A percentile compares a stretch with the other conserved stretches of the same genome.
Conservation (phyloP, 352 stramenopile species). For the Pilasporangium apinafurcum region DNA sequence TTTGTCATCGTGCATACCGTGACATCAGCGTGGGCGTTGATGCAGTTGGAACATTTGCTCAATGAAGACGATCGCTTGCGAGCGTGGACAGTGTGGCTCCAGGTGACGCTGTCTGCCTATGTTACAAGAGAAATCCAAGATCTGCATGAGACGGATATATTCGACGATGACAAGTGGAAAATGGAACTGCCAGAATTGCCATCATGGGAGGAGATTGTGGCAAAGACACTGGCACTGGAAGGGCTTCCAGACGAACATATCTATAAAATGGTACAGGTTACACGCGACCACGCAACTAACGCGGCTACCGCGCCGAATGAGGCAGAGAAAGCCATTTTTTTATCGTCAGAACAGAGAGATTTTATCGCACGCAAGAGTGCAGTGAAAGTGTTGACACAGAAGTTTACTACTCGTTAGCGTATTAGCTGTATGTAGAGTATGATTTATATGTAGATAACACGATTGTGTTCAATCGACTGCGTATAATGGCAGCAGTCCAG, state of each 20-base stretch:
- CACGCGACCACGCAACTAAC: slow-evolving; percentile 19
- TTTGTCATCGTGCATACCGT: slow-evolving; percentile 26
- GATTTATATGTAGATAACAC: no score
- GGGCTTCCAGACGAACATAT: slow-evolving; percentile 47
- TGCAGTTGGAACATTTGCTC: slow-evolving; percentile 29
- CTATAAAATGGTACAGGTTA: slow-evolving; percentile 64
- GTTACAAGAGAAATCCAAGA: slow-evolving; percentile 18
- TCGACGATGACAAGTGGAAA: slow-evolving; percentile 1
- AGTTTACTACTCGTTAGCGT: no score
- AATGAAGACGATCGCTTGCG: slow-evolving; percentile 7
- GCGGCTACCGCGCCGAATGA: no score
- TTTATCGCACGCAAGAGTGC: slow-evolving; percentile 29
- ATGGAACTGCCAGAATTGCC: slow-evolving; percentile 14
- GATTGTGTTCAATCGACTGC: no score
- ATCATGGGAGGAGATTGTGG: slow-evolving; percentile 34
- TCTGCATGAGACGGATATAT: slow-evolving; percentile 20
- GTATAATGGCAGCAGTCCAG: no score
- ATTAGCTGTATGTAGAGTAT: no score
- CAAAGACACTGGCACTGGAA: slow-evolving; percentile 17
- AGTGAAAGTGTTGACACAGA: slow-evolving; percentile 20
- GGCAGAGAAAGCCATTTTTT: slow-evolving; percentile 7
- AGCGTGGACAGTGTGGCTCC: slow-evolving; percentile 27
- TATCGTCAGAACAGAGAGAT: slow-evolving; percentile 27
- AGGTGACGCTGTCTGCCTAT: slow-evolving; percentile 18
- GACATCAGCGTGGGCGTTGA: slow-evolving; percentile 26